These are phyloP conservation scores for Fusarium sp. DNA, from an alignment of 2,329 filamentous ascomycete species.

Conservation along the genomic window DNA sequence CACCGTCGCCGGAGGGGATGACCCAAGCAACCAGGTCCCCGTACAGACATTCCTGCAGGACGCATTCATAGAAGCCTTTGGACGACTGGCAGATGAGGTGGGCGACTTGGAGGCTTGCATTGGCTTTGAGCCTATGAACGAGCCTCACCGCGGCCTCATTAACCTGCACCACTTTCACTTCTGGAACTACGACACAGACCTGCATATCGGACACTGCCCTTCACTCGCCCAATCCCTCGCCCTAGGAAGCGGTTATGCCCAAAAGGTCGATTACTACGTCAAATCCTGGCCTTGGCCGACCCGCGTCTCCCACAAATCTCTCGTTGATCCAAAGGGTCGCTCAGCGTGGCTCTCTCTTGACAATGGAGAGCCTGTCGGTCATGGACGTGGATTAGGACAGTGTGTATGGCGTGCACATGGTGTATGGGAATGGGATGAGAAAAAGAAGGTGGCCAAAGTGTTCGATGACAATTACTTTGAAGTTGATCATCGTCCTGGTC, in stretches of 20 bases:
- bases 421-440: conserved; percentile 52
- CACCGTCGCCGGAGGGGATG: conserved; percentile 22
- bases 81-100: conserved; percentile 50
- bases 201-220: conserved; percentile 57
- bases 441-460: conserved; percentile 45
- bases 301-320: conserved; percentile 50
- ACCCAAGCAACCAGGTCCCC: conserved; percentile 40
- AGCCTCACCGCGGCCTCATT: conserved; percentile 56
- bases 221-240: conserved; percentile 54
- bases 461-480: conserved; percentile 52
- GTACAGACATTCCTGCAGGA: conserved; percentile 48
- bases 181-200: conserved; percentile 58
- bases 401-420: conserved; percentile 57
- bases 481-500: conserved; percentile 53
- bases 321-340: conserved; percentile 52
- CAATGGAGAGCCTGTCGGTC: conserved; percentile 15
- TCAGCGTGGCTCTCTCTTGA: conserved; percentile 50
- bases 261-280: conserved; percentile 54
- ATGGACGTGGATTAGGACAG: conserved; percentile 46
- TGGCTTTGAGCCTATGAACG: conserved; percentile 58
- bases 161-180: conserved; percentile 54
- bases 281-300: conserved; percentile 58
- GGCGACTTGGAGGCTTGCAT: conserved; percentile 50
- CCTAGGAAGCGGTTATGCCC: conserved; percentile 54
- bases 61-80: conserved; percentile 52